A percentile compares a stretch with the other conserved stretches of the same genome.
These are phyloP conservation scores for Oryza australiensis DNA, from an alignment of 176 grass and related monocot genomes.

Conservation along the genomic window DNA sequence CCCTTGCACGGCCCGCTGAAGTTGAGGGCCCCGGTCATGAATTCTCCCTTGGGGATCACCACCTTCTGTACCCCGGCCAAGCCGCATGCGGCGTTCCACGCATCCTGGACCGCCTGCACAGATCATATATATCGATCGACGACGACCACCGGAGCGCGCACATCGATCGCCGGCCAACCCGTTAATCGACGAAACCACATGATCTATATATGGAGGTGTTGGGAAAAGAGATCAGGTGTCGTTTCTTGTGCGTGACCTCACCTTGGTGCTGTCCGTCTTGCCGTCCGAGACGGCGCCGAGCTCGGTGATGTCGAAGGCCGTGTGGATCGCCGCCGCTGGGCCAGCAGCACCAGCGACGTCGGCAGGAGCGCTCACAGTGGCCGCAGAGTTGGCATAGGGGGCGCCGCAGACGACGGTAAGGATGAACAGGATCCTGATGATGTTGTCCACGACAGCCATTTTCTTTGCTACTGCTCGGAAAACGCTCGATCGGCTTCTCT, in stretches of 20 bases:
- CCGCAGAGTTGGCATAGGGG: not conserved
- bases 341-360: not conserved
- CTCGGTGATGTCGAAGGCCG: conserved; percentile 41
- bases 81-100: conserved; percentile 46
- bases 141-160: too few species aligned
- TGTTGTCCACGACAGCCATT: conserved; percentile 32
- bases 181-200: not conserved
- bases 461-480: not conserved
- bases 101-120: conserved; percentile 44
- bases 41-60: conserved; percentile 39
- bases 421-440: conserved; percentile 12
- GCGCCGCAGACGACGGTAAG: not conserved
- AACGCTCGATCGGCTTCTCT: not conserved
- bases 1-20: conserved; percentile 56
- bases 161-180: too few species aligned
- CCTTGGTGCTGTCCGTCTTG: conserved; percentile 52
- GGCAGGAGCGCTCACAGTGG: not conserved
- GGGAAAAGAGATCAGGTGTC: too few species aligned
- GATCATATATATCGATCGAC: not conserved
- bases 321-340: not conserved
- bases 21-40: conserved; percentile 39
- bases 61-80: conserved; percentile 29
- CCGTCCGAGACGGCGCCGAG: conserved; percentile 42
- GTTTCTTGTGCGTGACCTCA: conserved; percentile 3
- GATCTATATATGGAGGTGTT: not conserved